phyloP scores from a whole-genome alignment of 2,329 filamentous ascomycete genomes.

The Colletotrichum cuscutae region DNA sequence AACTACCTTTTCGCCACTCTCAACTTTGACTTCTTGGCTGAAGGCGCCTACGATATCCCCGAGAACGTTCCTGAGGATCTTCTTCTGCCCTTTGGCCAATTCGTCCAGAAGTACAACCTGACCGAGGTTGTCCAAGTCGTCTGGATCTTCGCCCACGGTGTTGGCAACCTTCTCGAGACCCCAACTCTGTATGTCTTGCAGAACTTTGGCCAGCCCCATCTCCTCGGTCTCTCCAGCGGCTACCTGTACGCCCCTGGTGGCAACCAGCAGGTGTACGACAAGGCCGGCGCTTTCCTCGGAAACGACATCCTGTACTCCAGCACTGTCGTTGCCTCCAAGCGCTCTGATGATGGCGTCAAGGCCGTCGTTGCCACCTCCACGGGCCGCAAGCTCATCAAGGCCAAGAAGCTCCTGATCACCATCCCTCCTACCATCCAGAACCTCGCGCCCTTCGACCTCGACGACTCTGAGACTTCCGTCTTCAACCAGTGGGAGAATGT shows the following conservation, averaged over 20 bases:
- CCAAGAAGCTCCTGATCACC: constrained; percentile 44
- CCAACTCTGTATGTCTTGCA: constrained; percentile 54
- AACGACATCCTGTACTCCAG: constrained; percentile 42
- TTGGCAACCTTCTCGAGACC: constrained; percentile 51
- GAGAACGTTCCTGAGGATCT: constrained; percentile 43
- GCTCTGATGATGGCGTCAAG: constrained; percentile 31
- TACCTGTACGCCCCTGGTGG: constrained; percentile 33
- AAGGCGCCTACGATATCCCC: constrained; percentile 48
- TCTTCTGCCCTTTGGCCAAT: constrained; percentile 38
- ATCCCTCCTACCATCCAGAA: constrained; percentile 41
- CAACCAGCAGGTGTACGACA: constrained; percentile 42
- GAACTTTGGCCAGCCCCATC: constrained; percentile 40
- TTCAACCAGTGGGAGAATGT: constrained; percentile 36
- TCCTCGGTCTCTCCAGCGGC: constrained; percentile 49
- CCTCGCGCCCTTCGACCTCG: constrained; percentile 40
- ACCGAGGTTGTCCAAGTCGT: constrained; percentile 37
- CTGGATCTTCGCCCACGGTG: constrained; percentile 47
- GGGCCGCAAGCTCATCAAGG: constrained; percentile 43
- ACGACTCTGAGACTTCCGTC: constrained; percentile 37
- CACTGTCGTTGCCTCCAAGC: constrained; percentile 37
- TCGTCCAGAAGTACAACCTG: constrained; percentile 30
- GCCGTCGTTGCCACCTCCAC: constrained; percentile 41
- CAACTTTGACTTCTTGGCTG: constrained; percentile 32
- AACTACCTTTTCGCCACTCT: constrained; percentile 24
- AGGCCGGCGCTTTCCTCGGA: constrained; percentile 40